These are phyloP conservation scores for Corchorus capsularis DNA, from an alignment of 345 rosid species.

Conservation along the genomic window DNA sequence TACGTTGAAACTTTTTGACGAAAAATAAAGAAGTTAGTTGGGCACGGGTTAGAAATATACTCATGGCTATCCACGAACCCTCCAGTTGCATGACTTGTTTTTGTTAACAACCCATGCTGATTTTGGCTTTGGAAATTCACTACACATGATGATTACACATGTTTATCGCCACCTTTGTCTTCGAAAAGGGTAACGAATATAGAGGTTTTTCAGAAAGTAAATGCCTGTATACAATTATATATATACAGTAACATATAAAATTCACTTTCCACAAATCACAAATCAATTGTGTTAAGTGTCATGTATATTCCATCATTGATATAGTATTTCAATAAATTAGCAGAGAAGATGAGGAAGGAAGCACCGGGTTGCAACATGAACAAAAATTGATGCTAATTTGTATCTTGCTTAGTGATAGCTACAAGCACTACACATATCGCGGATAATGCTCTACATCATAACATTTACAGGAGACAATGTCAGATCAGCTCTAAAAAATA, in stretches of 20 bases:
- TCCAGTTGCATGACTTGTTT: too few species aligned
- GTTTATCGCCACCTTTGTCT: too few species aligned
- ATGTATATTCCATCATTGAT: not conserved
- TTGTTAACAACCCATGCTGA: too few species aligned
- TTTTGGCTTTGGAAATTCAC: too few species aligned
- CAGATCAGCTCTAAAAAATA: slow-evolving; percentile 18
- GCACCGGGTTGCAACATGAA: not conserved
- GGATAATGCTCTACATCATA: slow-evolving; percentile 12
- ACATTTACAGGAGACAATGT: slow-evolving; percentile 33
- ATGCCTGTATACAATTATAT: not conserved
- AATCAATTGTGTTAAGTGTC: not conserved
- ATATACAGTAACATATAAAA: not conserved
- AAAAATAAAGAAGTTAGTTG: not conserved
- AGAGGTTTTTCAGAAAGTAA: too few species aligned
- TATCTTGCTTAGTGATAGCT: not conserved
- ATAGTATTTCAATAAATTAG: too few species aligned
- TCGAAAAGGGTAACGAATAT: too few species aligned
- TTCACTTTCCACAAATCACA: not conserved
- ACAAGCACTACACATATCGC: slow-evolving; percentile 8
- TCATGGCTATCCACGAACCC: too few species aligned
- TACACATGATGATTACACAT: too few species aligned
- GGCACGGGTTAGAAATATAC: not conserved
- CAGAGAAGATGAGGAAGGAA: not conserved
- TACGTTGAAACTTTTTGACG: not conserved
- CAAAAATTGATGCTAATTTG: slow-evolving; percentile 13